Evolutionary conservation across 441 rosid genomes (phyloP).

Genomic region (Corymbia calophylla): DNA sequence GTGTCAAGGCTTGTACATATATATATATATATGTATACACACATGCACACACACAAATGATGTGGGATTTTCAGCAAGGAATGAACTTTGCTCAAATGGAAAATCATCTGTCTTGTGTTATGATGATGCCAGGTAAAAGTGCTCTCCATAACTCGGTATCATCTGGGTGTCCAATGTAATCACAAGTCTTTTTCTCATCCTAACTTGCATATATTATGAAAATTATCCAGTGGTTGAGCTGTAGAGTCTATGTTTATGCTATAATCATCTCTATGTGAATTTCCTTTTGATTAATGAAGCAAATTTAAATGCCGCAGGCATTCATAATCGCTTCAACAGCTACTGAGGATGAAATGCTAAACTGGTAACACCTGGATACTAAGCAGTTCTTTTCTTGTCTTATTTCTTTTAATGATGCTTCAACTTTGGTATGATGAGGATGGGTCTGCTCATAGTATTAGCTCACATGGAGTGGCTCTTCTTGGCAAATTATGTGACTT

Average conservation of each 20-base stretch:
- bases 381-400: background rate
- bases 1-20: background rate
- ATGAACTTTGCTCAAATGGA: background rate
- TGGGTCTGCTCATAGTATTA: background rate
- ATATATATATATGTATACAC: background rate
- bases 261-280: background rate
- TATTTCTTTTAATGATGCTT: background rate
- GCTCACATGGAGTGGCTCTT: background rate
- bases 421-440: background rate
- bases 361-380: constrained; percentile 35
- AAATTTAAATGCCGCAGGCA: constrained; percentile 37
- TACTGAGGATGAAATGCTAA: constrained; percentile 65
- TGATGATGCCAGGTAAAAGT: background rate
- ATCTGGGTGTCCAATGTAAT: background rate
- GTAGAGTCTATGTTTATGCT: background rate
- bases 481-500: background rate
- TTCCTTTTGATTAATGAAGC: background rate
- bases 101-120: background rate
- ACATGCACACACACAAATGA: background rate
- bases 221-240: background rate
- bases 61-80: background rate
- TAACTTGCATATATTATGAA: background rate
- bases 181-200: background rate
- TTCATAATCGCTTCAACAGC: constrained; percentile 71
- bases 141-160: background rate